These are phyloP conservation scores for Fusarium drepaniforme DNA, from an alignment of 2,329 filamentous ascomycete species.

Conservation along the genomic window DNA sequence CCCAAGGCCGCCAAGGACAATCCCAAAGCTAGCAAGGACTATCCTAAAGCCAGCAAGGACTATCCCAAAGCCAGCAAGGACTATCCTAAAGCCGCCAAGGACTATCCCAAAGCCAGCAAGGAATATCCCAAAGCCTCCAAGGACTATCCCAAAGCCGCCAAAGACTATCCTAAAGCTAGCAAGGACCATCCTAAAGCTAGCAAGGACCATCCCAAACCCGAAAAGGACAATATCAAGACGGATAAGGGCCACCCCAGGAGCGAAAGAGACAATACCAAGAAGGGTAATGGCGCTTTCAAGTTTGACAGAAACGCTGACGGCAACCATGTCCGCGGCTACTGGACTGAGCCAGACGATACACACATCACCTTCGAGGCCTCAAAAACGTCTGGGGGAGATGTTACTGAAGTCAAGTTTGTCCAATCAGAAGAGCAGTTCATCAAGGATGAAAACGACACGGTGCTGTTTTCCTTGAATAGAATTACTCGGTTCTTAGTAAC, in stretches of 20 bases:
- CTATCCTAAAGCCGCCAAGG: not conserved
- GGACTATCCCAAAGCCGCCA: not conserved
- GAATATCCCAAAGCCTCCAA: not conserved
- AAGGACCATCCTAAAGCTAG: not conserved
- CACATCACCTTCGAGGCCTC: not conserved
- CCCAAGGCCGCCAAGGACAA: not conserved
- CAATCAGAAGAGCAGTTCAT: not conserved
- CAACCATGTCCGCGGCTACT: not conserved
- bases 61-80: not conserved
- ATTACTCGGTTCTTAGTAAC: not conserved
- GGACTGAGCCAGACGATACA: not conserved
- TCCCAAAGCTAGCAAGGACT: not conserved
- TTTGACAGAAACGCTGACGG: not conserved
- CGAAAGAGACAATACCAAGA: not conserved
- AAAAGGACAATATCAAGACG: not conserved
- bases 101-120: not conserved
- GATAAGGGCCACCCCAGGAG: too few species aligned
- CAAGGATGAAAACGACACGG: not conserved
- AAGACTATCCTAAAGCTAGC: not conserved
- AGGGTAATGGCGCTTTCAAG: not conserved
- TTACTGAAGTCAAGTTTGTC: not conserved
- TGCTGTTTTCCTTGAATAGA: not conserved
- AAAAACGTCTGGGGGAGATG: not conserved
- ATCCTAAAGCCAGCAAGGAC: not conserved
- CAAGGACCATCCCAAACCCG: not conserved